Percentiles rank a stretch among this genome's conserved stretches.
Conservation (phyloP, 2,329 filamentous ascomycete species). For the Penicillium sp. region DNA sequence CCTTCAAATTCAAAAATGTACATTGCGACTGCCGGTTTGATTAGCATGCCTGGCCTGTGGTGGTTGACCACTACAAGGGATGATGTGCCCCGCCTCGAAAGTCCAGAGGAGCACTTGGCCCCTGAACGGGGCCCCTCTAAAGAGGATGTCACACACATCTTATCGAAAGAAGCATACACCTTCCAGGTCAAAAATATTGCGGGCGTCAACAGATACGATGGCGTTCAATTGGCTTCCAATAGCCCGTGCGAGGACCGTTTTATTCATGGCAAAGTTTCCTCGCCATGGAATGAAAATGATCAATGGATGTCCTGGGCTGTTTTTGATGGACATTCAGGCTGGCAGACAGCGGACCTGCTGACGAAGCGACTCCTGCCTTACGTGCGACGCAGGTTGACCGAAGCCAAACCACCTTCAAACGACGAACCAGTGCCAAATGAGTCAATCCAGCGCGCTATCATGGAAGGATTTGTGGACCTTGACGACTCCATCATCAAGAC, state of each 20-base stretch:
- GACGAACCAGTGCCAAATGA: conserved; percentile 8
- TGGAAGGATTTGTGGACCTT: conserved; percentile 24
- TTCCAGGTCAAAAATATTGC: conserved; percentile 17
- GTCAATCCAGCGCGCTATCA: conserved; percentile 25
- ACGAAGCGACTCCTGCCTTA: conserved; percentile 25
- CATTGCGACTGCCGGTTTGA: conserved; percentile 13
- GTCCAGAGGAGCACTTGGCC: conserved; percentile 9
- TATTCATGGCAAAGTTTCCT: conserved; percentile 26
- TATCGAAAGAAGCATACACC: conserved; percentile 28
- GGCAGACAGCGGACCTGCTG: conserved; percentile 29
- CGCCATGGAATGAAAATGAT: conserved; percentile 21
- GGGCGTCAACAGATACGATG: conserved; percentile 28
- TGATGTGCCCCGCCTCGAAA: conserved; percentile 20
- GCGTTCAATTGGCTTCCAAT: conserved; percentile 37
- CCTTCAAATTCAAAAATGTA: conserved; percentile 10
- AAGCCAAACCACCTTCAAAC: conserved; percentile 9
- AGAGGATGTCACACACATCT: conserved; percentile 23
- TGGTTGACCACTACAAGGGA: conserved; percentile 18
- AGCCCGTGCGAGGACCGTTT: conserved; percentile 37
- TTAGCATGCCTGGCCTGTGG: conserved; percentile 21
- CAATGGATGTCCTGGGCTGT: conserved; percentile 41
- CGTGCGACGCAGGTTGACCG: conserved; percentile 19
- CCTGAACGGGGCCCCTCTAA: conserved; percentile 16
- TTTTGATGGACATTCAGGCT: conserved; percentile 43
- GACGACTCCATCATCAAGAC: conserved; percentile 30